Base-by-base conservation (phyloP, 2,329 filamentous ascomycete species). In the Endocalyx cinctus region DNA sequence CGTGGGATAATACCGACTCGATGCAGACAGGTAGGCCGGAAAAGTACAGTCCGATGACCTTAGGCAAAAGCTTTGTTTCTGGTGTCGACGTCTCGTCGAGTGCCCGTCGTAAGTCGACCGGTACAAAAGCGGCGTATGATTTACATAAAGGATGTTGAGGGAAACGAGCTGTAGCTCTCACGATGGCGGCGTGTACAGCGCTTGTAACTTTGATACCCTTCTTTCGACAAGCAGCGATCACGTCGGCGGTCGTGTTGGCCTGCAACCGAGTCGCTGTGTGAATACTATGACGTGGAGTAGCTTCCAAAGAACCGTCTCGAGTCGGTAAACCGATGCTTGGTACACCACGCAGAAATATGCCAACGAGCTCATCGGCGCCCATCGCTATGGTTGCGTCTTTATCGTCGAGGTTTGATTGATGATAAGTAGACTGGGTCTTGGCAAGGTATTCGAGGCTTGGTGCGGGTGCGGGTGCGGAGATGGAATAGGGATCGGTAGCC, bases 241-340 rank as follows among this genome's bases (percentile, higher is more conserved):
- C 18, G 16, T 25, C 29, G 3, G 40, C 30, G 3, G 43, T 40
- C 6, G 30, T 37, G 11, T 18, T 27, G 2, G 26, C 29, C 15
- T 37, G 32, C 8, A 51, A 31, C 12, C 28, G 29, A 3, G 18
- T 35, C 3, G 23, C 27, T 2, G 30, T 16, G 10, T 42, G 34
- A 10, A 16, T 27, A 25, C 32, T 45, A 7, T 17, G n/a, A 3
- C 27, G 32, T 2, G 45, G 41, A 2, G 20, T 6, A 1, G 34
- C 29, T 1, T 22, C 25, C 1, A 34, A 35, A 5, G 45, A 44
- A 12, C 33, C 37, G 4, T 28, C 3, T n/a, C 16, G 12, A 5
- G 43, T 51, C 1, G 48, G 48, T 5, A 52, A 29, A 2, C 37
- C 48, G 14, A 52, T 52, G 26, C 47, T 48, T 6, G 42, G 42